Conservation (phyloP, 495 filamentous ascomycete genomes). For the Neurospora sp. region DNA sequence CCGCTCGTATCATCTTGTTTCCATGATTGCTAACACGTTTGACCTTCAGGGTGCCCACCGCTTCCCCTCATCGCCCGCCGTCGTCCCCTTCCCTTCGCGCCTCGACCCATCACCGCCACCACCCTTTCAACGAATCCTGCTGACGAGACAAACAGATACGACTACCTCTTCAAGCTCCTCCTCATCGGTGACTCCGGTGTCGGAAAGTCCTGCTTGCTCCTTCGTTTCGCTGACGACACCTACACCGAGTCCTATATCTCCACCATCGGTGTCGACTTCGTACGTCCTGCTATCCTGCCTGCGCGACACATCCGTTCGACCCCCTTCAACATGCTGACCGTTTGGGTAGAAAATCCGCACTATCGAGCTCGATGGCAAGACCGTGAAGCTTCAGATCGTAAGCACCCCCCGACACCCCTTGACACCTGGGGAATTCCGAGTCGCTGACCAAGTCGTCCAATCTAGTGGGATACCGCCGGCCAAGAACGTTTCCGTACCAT, state of each 20-base stretch:
- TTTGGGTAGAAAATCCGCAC: constrained; percentile 89
- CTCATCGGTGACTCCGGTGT: constrained; percentile 99
- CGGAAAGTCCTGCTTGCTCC: constrained; percentile 95
- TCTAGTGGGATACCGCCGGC: constrained; percentile 95
- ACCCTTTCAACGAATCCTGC: constrained; percentile 6
- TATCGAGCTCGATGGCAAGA: constrained; percentile 98
- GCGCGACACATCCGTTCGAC: not conserved
- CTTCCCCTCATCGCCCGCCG: constrained; percentile 4
- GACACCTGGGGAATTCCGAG: not conserved
- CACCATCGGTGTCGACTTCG: constrained; percentile 98
- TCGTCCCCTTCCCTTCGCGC: constrained; percentile 3
- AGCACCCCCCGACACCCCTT: constrained; percentile 18
- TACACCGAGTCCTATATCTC: constrained; percentile 99
- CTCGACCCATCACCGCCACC: not conserved
- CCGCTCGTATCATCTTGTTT: constrained; percentile 3
- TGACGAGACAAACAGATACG: constrained; percentile 61
- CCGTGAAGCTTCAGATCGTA: constrained; percentile 99
- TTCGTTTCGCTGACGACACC: constrained; percentile 97
- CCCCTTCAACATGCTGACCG: constrained; percentile 16
- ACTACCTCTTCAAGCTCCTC: constrained; percentile 99
- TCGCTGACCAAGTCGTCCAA: constrained; percentile 9
- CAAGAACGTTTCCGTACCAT: constrained; percentile 99
- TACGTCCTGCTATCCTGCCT: constrained; percentile 36
- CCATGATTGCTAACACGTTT: constrained; percentile 9
- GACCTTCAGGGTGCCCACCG: not conserved